Base-by-base conservation (phyloP, 352 stramenopile species). In the Hyphochytrium catenoides region DNA sequence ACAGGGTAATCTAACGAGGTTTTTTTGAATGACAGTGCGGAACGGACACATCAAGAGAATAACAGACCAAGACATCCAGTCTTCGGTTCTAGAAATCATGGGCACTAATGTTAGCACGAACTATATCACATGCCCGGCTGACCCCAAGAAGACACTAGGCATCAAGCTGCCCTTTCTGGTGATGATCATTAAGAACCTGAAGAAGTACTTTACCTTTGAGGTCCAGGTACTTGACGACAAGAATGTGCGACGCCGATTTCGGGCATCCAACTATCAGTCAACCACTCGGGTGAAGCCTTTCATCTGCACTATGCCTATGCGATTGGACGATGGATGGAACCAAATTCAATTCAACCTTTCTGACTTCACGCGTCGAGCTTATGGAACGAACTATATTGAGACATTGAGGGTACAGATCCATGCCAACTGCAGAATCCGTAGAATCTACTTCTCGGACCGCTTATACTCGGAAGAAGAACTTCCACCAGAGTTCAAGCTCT, bases 181-280 rank as follows among this genome's bases (percentile, higher is more conserved):
- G 19, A 96, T 96, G 81, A 95, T 96, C 48, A 85, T 96, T 43
- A 96, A 96, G 62, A 95, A 96, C 58, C 52, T 95, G 26, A 95
- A 95, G 42, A 96, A 95, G 62, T 95, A 96, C 57, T 96, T 96
- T 50, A 95, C 85, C 21, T 96, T 96, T 47, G 86, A 96, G 56
- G 86, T 96, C 17, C 81, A 94, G 60, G 84, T 96, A 32, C 65
- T 95, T 14, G 86, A 96, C 50, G 86, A 96, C 60, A 95, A 96
- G 67, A 95, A 95, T 46, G 82, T 96, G 31, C 75, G 79, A 25
- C 74, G 83, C 43, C 62, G 85, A 40, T 96, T 96, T 57, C 68
- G 86, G 29, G 85, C 85, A 25, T 93, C 75, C 41, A 96, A 95
- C 53, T 96, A 95, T 55, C 82, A 94, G 59, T 91, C 72, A 44